Evolutionary conservation across 495 filamentous ascomycete species (phyloP).

Genomic region (Chaetomidium leptoderma): DNA sequence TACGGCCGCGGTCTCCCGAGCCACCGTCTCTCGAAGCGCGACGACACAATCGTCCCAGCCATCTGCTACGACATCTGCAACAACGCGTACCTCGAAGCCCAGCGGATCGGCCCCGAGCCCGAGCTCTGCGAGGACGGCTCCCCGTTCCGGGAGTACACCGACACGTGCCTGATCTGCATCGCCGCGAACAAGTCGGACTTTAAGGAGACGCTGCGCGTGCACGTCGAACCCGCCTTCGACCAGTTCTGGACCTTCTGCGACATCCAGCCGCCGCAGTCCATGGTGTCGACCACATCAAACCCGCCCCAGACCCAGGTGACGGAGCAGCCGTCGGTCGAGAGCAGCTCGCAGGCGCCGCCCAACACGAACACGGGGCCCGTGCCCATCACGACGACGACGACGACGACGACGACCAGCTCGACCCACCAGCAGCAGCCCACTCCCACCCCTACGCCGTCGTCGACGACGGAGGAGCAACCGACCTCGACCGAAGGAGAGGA

Average conservation of each 20-base stretch:
- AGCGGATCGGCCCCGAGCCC: conserved; percentile 43
- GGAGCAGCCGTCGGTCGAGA: conserved; percentile 14
- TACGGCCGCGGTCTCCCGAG: conserved; percentile 7
- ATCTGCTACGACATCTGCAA: conserved; percentile 55
- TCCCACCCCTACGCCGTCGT: not conserved
- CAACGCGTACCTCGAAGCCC: conserved; percentile 44
- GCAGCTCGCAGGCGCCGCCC: conserved; percentile 24
- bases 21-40: conserved; percentile 31
- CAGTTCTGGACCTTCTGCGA: conserved; percentile 38
- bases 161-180: conserved; percentile 43
- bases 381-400: conserved; percentile 21
- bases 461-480: not conserved
- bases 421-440: not conserved
- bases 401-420: conserved; percentile 3
- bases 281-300: conserved; percentile 20
- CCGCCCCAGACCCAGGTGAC: conserved; percentile 12
- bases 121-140: conserved; percentile 44
- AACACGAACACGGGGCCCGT: conserved; percentile 24
- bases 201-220: conserved; percentile 22
- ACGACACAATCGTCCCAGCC: conserved; percentile 35
- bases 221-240: conserved; percentile 20
- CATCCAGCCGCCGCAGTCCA: conserved; percentile 13
- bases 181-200: conserved; percentile 11
- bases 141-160: conserved; percentile 36
- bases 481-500: not conserved